phyloP scores from a whole-genome alignment of 1,284 basidiomycete genomes.

The Sparassis latifolia region DNA sequence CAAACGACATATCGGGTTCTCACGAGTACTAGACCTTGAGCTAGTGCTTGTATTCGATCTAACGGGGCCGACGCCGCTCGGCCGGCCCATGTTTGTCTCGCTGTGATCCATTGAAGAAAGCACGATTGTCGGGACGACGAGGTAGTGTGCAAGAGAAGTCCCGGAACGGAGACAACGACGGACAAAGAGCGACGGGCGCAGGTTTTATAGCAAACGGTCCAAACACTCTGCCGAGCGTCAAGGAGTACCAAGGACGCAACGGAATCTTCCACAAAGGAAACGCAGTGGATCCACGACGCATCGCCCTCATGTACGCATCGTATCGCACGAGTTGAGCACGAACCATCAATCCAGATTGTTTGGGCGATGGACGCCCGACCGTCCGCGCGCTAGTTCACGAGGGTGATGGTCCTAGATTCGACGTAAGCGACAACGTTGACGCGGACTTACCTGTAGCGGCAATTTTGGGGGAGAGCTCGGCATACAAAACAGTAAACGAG shows the following conservation, averaged over 20 bases:
- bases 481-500: not conserved
- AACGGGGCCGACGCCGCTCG: not conserved
- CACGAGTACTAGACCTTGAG: slow-evolving; percentile 3
- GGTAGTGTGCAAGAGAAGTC: too few species aligned
- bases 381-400: not conserved
- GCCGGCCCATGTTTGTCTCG: too few species aligned
- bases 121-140: too few species aligned
- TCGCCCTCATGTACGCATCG: not conserved
- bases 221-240: not conserved
- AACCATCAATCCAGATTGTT: not conserved
- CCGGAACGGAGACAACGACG: too few species aligned
- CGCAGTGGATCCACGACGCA: not conserved
- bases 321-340: not conserved
- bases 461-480: not conserved
- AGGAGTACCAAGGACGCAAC: not conserved
- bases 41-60: not conserved
- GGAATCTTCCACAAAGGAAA: too few species aligned
- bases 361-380: too few species aligned
- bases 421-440: not conserved
- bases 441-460: not conserved
- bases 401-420: not conserved
- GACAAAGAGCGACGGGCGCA: not conserved
- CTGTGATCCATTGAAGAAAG: too few species aligned
- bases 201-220: not conserved
- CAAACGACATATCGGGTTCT: not conserved